These are phyloP conservation scores for Pseudogymnoascus sp. DNA, from an alignment of 2,329 filamentous ascomycete genomes.

Conservation along the genomic window DNA sequence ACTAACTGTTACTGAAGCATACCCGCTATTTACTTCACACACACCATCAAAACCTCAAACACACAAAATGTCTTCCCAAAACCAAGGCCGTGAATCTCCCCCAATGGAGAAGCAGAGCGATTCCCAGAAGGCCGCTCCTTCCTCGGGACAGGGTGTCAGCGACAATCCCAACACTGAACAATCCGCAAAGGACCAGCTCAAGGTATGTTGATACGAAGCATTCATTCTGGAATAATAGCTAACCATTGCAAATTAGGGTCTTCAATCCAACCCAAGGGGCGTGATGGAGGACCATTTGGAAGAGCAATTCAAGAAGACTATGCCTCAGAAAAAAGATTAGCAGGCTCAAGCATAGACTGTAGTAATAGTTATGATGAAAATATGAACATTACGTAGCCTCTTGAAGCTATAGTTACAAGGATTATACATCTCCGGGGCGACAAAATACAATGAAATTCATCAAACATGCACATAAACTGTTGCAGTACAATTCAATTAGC, in stretches of 20 bases:
- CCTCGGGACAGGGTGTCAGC: conserved; percentile 49
- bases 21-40: not conserved
- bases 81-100: conserved; percentile 70
- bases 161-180: conserved; percentile 44
- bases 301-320: conserved; percentile 37
- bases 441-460: not conserved
- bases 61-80: conserved; percentile 35
- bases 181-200: conserved; percentile 40
- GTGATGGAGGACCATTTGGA: conserved; percentile 52
- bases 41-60: not conserved
- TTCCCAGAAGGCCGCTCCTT: conserved; percentile 46
- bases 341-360: not conserved
- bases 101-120: conserved; percentile 60
- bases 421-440: not conserved
- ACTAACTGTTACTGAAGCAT: not conserved
- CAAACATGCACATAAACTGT: not conserved
- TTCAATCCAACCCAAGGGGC: conserved; percentile 59
- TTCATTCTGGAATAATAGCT: not conserved
- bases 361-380: not conserved
- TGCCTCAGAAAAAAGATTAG: not conserved
- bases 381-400: not conserved
- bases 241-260: conserved; percentile 30
- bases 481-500: not conserved
- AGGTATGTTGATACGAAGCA: conserved; percentile 31
- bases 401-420: not conserved